Conservation (phyloP, 768 basidiomycete species). For the Mycena amicta region DNA sequence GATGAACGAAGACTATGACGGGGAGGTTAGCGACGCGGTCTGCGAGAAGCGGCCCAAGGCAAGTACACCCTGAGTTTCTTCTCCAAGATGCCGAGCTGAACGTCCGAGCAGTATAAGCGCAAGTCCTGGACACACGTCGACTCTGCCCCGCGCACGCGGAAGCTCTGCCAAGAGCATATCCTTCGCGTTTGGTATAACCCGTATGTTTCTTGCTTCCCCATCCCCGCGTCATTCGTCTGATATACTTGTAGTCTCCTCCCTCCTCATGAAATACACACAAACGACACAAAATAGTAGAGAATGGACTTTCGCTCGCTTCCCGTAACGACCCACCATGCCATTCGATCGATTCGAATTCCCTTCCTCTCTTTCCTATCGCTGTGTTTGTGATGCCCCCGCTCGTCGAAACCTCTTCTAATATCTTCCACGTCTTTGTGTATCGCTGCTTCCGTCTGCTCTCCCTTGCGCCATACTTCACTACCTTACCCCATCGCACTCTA, state of each 20-base stretch:
- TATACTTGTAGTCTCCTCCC: neutral
- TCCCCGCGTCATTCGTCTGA: neutral
- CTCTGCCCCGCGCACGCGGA: neutral
- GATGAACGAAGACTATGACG: neutral
- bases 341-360: slow-evolving; percentile 22
- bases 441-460: neutral
- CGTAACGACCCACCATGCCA: slow-evolving; percentile 4
- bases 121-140: slow-evolving; percentile 21
- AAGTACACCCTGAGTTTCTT: neutral
- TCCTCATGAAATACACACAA: neutral
- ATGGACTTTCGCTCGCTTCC: neutral
- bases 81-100: neutral
- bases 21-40: neutral
- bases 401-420: neutral
- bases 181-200: neutral
- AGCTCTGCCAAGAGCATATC: neutral
- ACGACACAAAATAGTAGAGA: neutral
- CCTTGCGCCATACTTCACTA: neutral
- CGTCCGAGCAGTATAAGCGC: slow-evolving; percentile 6
- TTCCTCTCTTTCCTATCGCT: neutral
- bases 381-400: slow-evolving; percentile 2
- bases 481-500: neutral
- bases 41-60: slow-evolving; percentile 46
- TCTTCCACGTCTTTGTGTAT: neutral
- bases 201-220: neutral